A percentile compares a stretch with the other conserved stretches of the same genome.
phyloP scores from a whole-genome alignment of 805 yeast genomes.

The Ogataea pignaliae region DNA sequence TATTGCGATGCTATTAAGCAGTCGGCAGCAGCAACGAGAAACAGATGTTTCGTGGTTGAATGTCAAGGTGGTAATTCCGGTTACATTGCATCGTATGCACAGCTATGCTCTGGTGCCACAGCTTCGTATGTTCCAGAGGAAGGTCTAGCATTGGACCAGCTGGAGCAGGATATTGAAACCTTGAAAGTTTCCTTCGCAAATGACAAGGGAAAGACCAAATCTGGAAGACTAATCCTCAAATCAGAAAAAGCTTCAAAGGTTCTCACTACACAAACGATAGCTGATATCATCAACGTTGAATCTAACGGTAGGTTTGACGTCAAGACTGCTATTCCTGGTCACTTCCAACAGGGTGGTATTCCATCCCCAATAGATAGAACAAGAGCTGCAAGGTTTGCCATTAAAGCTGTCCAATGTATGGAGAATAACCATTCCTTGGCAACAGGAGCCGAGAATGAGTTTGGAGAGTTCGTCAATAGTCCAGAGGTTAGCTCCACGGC shows the following conservation, averaged over 20 bases:
- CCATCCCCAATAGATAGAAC: constrained; percentile 79
- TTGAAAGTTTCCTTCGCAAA: constrained; percentile 55
- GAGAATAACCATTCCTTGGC: constrained; percentile 36
- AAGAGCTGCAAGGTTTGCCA: constrained; percentile 66
- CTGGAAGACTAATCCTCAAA: constrained; percentile 66
- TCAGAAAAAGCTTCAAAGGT: constrained; percentile 66
- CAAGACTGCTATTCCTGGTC: constrained; percentile 80
- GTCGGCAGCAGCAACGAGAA: constrained; percentile 90
- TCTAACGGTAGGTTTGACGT: constrained; percentile 66
- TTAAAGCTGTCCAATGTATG: constrained; percentile 64
- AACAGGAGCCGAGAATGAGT: constrained; percentile 19
- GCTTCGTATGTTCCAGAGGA: constrained; percentile 77
- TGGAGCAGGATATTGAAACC: constrained; percentile 61
- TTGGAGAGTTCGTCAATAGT: constrained; percentile 26
- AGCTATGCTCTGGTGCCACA: constrained; percentile 66
- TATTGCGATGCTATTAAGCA: constrained; percentile 96
- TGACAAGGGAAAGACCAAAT: constrained; percentile 59
- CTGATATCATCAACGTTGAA: constrained; percentile 65
- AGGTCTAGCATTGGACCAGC: constrained; percentile 52
- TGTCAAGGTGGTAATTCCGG: constrained; percentile 99
- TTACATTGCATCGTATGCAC: constrained; percentile 68
- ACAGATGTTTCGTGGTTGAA: constrained; percentile 92
- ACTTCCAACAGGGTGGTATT: constrained; percentile 78
- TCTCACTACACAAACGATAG: constrained; percentile 61
- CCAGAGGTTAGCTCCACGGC: constrained; percentile 48